A percentile compares a stretch with the other conserved stretches of the same genome.
Conservation (phyloP, 164 flowering plant genomes). For the Dillenia turbinata region DNA sequence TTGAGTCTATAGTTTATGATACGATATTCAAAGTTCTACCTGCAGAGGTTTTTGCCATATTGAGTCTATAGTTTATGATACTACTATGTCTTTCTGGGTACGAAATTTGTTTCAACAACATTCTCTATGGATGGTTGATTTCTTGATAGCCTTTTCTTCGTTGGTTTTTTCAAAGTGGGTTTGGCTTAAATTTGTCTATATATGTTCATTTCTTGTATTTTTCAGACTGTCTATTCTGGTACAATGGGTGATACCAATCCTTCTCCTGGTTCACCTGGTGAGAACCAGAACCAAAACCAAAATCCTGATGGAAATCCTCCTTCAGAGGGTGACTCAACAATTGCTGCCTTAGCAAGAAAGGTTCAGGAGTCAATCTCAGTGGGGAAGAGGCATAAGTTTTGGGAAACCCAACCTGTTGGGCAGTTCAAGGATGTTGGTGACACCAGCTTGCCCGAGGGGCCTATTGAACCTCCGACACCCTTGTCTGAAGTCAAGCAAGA, state of each 20-base stretch:
- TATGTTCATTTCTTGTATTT: no score
- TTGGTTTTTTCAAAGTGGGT: no score
- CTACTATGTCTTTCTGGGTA: no score
- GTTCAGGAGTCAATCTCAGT: constrained; percentile 42
- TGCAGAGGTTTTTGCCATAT: no score
- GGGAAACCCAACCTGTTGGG: constrained; percentile 60
- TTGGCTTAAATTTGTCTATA: no score
- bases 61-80: no score
- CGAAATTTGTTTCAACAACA: no score
- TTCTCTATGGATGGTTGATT: no score
- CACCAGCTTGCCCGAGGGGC: constrained; percentile 41
- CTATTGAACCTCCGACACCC: constrained; percentile 43
- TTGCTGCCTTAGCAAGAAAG: constrained; percentile 27
- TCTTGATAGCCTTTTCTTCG: no score
- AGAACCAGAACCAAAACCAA: constrained; percentile 17
- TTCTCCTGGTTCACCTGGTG: constrained; percentile 19
- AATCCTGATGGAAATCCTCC: constrained; percentile 21
- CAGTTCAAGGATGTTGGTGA: constrained; percentile 51
- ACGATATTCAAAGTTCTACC: no score
- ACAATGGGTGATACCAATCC: constrained; percentile 29
- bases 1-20: no score
- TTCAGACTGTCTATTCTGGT: background rate
- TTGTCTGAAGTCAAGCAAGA: constrained; percentile 46
- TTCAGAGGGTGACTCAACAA: constrained; percentile 27
- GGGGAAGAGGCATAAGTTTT: constrained; percentile 41